Evolutionary conservation across 208 protist species (phyloP).

Genomic region (Crithidia bombi): DNA sequence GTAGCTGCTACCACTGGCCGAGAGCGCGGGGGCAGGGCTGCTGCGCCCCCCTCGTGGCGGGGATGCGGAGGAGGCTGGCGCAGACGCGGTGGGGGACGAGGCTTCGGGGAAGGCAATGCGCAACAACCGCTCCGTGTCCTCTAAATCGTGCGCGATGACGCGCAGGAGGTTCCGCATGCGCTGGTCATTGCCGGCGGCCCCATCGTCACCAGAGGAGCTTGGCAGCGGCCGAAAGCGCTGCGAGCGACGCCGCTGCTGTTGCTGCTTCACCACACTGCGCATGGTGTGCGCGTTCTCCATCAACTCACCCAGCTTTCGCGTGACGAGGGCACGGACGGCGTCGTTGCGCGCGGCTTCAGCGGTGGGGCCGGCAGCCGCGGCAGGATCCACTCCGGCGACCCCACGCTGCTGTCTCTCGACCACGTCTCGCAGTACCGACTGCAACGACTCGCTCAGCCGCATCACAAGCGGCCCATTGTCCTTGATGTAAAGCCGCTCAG

Average conservation of each 20-base stretch:
- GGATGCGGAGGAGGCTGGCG: background rate
- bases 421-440: slow-evolving; percentile 9
- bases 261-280: slow-evolving; percentile 29
- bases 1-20: slow-evolving; percentile 5
- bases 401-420: slow-evolving; percentile 3
- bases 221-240: slow-evolving; percentile 1
- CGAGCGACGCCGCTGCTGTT: slow-evolving; percentile 18
- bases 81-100: background rate
- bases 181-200: slow-evolving; percentile 9
- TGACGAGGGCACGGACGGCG: slow-evolving; percentile 24
- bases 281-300: slow-evolving; percentile 42
- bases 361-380: background rate
- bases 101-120: slow-evolving; percentile 40
- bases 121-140: slow-evolving; percentile 54
- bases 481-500: slow-evolving; percentile 17
- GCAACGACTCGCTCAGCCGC: slow-evolving; percentile 14
- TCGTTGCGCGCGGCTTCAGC: slow-evolving; percentile 13
- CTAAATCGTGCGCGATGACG: slow-evolving; percentile 34
- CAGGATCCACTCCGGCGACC: background rate
- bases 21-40: background rate
- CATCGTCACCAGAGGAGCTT: background rate
- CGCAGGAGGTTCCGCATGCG: slow-evolving; percentile 49
- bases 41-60: background rate
- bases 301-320: slow-evolving; percentile 41
- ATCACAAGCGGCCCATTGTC: slow-evolving; percentile 19